These are phyloP conservation scores for Cercospora sojina DNA, from an alignment of 2,329 filamentous ascomycete genomes.

Conservation along the genomic window DNA sequence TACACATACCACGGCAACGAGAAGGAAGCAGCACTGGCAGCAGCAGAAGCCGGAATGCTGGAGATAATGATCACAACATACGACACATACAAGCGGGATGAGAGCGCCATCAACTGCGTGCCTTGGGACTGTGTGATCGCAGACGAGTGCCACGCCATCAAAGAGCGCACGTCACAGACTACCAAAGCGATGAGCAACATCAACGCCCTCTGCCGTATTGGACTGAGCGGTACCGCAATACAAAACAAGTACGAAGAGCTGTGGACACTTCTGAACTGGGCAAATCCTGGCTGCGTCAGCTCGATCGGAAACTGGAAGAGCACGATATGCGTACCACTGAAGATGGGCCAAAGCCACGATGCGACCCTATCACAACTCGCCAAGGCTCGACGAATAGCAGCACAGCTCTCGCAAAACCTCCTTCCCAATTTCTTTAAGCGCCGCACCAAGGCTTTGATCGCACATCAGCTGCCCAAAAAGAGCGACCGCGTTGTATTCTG, in stretches of 20 bases:
- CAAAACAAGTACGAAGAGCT: slow-evolving; percentile 98
- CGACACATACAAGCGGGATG: slow-evolving; percentile 76
- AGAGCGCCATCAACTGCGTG: slow-evolving; percentile 75
- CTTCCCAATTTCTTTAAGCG: slow-evolving; percentile 87
- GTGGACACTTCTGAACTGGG: slow-evolving; percentile 96
- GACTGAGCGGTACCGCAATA: slow-evolving; percentile 91
- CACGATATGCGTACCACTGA: slow-evolving; percentile 75
- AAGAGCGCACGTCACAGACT: slow-evolving; percentile 72
- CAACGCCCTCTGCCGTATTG: slow-evolving; percentile 88
- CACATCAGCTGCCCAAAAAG: slow-evolving; percentile 90
- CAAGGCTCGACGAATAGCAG: slow-evolving; percentile 74
- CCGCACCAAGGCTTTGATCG: slow-evolving; percentile 89
- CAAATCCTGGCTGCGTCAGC: slow-evolving; percentile 74
- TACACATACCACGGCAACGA: slow-evolving; percentile 71
- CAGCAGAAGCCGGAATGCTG: slow-evolving; percentile 71
- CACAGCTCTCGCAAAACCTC: slow-evolving; percentile 80
- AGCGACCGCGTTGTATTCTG: slow-evolving; percentile 94
- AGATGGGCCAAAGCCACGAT: slow-evolving; percentile 87
- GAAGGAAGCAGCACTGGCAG: slow-evolving; percentile 53
- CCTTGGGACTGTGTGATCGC: slow-evolving; percentile 93
- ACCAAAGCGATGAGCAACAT: slow-evolving; percentile 86
- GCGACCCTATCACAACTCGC: slow-evolving; percentile 81
- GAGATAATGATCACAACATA: slow-evolving; percentile 97
- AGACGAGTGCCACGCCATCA: slow-evolving; percentile 89
- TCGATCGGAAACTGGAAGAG: slow-evolving; percentile 73